Evolutionary conservation across 352 stramenopile species (phyloP), one percentile per base, ranked within the genome.

Genomic region (Pythium myriotylum): DNA sequence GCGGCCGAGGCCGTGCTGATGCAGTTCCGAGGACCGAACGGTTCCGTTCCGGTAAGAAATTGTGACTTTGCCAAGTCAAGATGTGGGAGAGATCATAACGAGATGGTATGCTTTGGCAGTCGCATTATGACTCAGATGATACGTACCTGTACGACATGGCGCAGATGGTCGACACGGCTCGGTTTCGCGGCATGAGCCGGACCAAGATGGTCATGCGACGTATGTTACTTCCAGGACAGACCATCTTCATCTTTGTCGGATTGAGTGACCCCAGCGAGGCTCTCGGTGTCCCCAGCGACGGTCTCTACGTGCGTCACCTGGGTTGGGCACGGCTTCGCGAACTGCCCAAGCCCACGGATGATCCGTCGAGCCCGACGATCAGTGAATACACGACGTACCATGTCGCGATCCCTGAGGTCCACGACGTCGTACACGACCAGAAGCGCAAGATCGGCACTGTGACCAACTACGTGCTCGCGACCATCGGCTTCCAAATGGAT

Each of bases 381-480:
- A 52, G 26, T 14, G 49, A 58, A n/a, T 33, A 48, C 49, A 2
- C 20, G 1, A 54, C 10, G 7, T 67, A 52, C 46, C 46, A 58
- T 17, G n/a, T 59, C n/a, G 46, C 53, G 3, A 51, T 20, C 8
- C 60, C 60, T 1, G 46, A 51, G 19, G 19, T 47, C 0, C 17
- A 49, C 33, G 46, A 45, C 40, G n/a, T 49, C 9, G 26, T 52
- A 1, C 37, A 23, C 1, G 60, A 68, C 47, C 60, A 58, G 22
- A 46, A 48, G 27, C 60, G 53, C 24, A 68, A 47, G 37, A 37
- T 61, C 5, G 46, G 37, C 1, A 47, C 48, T 7, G 46, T 68
- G 19, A 62, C 53, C 26, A 62, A 57, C 40, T 68, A 54, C 33
- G 37, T 62, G 20, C 52, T 57, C 24, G 35, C 60, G 20, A 59